Evolutionary conservation across 2,329 filamentous ascomycete species (phyloP), one percentile per base, ranked within the genome.

Genomic region (Diaporthe sp.): DNA sequence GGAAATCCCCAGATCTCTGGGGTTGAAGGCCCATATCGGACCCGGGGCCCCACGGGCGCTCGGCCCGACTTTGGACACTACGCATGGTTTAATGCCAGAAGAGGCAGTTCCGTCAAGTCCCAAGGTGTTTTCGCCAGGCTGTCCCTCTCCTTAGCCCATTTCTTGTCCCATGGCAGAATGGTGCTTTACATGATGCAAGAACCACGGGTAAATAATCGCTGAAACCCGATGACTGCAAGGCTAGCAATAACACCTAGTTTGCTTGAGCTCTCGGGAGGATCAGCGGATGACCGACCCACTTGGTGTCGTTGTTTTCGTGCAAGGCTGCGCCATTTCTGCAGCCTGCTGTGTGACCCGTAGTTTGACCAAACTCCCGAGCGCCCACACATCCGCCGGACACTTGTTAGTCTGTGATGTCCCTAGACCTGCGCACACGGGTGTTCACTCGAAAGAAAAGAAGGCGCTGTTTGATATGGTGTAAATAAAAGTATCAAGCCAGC

Each of bases 41-140:
- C 22, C 63, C 31, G 65, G 47, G 47, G 65, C 65, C 65, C 65
- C 65, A 68, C 65, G 65, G 37, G 42, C 28, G n/a, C 44, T 17
- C 44, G 47, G 44, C 47, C 47, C 15, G 28, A 22, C 6, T n/a
- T 7, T n/a, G 44, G 28, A 68, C 42, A 20, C 28, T 20, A 10
- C 12, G n/a, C 37, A 39, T 51, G 8, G 22, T 22, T 9, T 10
- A 2, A 70, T 70, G 34, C 65, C 65, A 28, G n/a, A 70, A 55
- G 10, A 55, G 49, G 65, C 34, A 70, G 65, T 42, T 70, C 65
- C 65, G 65, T 20, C 34, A 20, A 28, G 47, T 20, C n/a, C 15
- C 5, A 12, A 28, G 31, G 34, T 70, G 65, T 55, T 28, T 17
- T 42, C 15, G 65, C 65, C 49, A 70, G 34, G 49, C 34, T 55